Evolutionary conservation across 176 grass and related monocot species (phyloP), one percentile per base, ranked within the genome.

Genomic region (Aegilops tauschii): DNA sequence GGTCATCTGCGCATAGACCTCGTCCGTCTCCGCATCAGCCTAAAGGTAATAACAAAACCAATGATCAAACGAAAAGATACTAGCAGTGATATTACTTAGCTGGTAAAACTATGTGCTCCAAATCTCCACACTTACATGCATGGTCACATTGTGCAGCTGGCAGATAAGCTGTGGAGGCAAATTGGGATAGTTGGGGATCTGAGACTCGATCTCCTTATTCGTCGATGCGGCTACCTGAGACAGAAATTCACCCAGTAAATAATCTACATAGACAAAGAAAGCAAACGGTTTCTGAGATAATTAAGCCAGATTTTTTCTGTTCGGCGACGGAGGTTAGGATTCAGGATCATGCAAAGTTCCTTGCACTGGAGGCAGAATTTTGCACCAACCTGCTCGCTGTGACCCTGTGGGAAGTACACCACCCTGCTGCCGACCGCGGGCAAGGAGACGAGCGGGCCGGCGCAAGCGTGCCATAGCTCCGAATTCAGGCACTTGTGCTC

Each of bases 381-480:
- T 29, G 72, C 72, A 47, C 83, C 37, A 72, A 98, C 96, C 93
- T 98, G 96, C 65, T 98, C 96, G 30, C 96, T 98, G 76, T 98
- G 96, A n/a, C 96, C 96, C 87, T 98, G 96, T 77, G 96, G 88
- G 78, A 98, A 96, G 89, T 98, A 98, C 40, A 98, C 92, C 10
- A 98, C 96, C 67, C 96, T 90, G 81, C 91, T 96, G 77, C 96
- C 96, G 70, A 96, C 87, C 8, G 81, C 84, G 36, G 96, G 96
- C 80, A 98, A 86, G 25, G 96, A 96, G 49, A 98, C 96, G 79
- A 98, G 96, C 1, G 96, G 96, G 7, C 96, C 96, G n/a, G 96
- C 96, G 82, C 96, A 98, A n/a, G 96, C 96, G 92, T 98, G 96
- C 96, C 96, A 98, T 76, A 98, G 81, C 71, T 98, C 96, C 31